phyloP scores from a whole-genome alignment of 495 filamentous ascomycete genomes.

The Aspergillus olivimuriae region DNA sequence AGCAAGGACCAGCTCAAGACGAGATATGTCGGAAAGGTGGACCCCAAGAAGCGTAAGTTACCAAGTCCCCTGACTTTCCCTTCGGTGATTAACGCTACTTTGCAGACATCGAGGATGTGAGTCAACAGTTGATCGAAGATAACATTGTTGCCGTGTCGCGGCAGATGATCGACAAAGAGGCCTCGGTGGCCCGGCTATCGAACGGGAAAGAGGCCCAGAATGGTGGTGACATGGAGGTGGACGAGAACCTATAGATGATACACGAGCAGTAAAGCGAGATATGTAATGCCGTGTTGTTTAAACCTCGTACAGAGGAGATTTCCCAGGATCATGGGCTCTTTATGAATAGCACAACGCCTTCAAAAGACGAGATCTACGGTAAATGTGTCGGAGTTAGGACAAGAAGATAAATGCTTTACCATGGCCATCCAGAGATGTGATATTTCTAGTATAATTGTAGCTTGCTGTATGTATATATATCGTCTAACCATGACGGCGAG shows the following conservation, averaged over 20 bases:
- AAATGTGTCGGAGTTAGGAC: no score
- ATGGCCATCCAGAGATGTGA: no score
- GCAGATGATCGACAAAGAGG: constrained; percentile 99
- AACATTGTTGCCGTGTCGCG: constrained; percentile 95
- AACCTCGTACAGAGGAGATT: no score
- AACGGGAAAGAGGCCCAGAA: constrained; percentile 47
- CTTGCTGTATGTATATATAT: no score
- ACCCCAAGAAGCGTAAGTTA: constrained; percentile 88
- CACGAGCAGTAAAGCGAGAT: background rate
- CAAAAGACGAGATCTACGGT: no score
- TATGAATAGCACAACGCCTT: no score
- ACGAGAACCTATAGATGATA: constrained; percentile 49
- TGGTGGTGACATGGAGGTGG: constrained; percentile 52
- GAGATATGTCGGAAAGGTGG: constrained; percentile 96
- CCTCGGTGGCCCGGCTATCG: constrained; percentile 54
- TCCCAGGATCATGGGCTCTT: no score
- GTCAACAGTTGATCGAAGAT: constrained; percentile 94
- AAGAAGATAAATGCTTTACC: no score
- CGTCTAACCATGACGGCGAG: no score
- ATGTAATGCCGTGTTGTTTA: background rate
- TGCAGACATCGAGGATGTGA: constrained; percentile 83
- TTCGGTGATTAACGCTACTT: constrained; percentile 16
- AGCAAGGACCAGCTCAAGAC: constrained; percentile 98
- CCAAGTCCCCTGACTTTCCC: background rate
- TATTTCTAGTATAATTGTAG: no score